These are phyloP conservation scores for Limonium bicolor DNA, from an alignment of 148 eudicot species.

Conservation along the genomic window DNA sequence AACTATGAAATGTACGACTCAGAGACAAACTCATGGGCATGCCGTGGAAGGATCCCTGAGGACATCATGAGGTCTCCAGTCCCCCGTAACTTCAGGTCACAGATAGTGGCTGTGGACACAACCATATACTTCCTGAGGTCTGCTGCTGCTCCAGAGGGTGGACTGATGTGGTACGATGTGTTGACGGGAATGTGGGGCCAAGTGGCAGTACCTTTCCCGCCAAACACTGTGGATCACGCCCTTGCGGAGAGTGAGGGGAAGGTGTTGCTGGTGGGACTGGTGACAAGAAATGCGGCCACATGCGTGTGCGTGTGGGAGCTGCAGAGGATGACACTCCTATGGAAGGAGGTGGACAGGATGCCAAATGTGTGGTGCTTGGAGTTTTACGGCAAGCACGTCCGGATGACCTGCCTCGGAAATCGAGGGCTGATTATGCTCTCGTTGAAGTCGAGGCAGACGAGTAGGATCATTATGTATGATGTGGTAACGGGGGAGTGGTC, in stretches of 20 bases:
- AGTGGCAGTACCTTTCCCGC: constrained; percentile 55
- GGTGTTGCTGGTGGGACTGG: constrained; percentile 67
- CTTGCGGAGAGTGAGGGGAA: constrained; percentile 67
- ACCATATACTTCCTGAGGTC: constrained; percentile 62
- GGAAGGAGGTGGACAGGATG: constrained; percentile 99
- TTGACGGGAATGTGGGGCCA: constrained; percentile 53
- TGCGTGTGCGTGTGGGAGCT: constrained; percentile 98
- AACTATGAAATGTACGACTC: constrained; percentile 83
- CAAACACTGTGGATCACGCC: constrained; percentile 46
- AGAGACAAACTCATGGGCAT: constrained; percentile 36
- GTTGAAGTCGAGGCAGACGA: constrained; percentile 65
- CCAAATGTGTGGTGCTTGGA: constrained; percentile 99
- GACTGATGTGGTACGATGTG: constrained; percentile 64
- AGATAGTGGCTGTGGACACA: constrained; percentile 33
- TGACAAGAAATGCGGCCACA: constrained; percentile 80
- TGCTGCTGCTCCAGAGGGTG: constrained; percentile 68
- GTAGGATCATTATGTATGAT: constrained; percentile 65
- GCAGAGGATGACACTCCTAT: constrained; percentile 89
- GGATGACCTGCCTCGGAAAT: constrained; percentile 95
- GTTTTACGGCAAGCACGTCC: constrained; percentile 83
- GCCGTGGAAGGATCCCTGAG: constrained; percentile 41
- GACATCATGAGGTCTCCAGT: constrained; percentile 58
- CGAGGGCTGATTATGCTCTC: constrained; percentile 81
- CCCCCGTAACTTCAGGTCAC: constrained; percentile 63
- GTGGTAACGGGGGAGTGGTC: constrained; percentile 51